Base-by-base conservation (phyloP, 257 asterid species). In the Buddleja alternifolia region DNA sequence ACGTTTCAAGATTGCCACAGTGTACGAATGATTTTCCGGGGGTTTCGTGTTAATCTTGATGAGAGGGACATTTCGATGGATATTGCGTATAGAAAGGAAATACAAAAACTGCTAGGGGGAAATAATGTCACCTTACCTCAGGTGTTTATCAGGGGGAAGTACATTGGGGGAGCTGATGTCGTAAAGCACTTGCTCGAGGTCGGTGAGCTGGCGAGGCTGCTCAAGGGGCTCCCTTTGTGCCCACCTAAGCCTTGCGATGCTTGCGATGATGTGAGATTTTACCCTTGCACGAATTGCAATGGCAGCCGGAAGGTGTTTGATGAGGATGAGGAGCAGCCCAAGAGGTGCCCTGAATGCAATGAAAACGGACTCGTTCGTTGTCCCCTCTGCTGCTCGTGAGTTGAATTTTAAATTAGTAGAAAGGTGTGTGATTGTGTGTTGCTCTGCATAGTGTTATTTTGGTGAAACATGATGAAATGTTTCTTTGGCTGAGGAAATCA, bases 61-160 rank as follows among this genome's bases (percentile, higher is more conserved):
- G 97, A 90, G 72, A 70, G 97, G 70, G 97, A 90, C n/a, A 75
- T 88, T 1, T 90, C 97, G 0, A 83, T 90, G 96, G 92, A 90
- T 29, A 68, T 12, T 0, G 88, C 83, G 0, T 90, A 90, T 36
- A 82, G 60, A 63, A 86, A 73, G 68, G 97, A 90, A 50, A 12
- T 90, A 8, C 89, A 80, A 76, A 76, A 66, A 11, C 57, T 79
- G 17, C 39, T 90, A 6, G 96, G 89, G 23, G 85, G 81, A 58
- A 84, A 73, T 9, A 71, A 65, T 4, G 72, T 81, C 7, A 56
- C 62, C 61, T 76, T 90, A 66, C 97, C 97, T 0, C 96, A 88
- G 72, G 86, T 90, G 69, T 90, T 90, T 40, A 65, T 90, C 14
- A 90, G 80, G 70, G 94, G 94, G 32, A 78, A 78, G 40, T 60